Conservation (phyloP, 2,329 filamentous ascomycete genomes). For the Arthrobotrys conoides region DNA sequence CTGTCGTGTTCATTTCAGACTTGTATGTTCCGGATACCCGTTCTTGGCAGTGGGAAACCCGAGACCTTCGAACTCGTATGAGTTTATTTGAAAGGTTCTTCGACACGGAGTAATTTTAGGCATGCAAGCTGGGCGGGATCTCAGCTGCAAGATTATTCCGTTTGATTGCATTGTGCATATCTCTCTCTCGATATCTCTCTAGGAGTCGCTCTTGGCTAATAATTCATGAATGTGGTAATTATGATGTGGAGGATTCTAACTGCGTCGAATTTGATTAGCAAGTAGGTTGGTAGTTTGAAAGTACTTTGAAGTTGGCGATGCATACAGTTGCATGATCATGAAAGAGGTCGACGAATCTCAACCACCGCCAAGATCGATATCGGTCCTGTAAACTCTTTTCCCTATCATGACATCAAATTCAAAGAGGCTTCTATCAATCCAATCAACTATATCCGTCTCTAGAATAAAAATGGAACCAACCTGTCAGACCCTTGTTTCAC, state of each 20-base stretch:
- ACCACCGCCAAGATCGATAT: slow-evolving; percentile 13
- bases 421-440: neutral
- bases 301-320: neutral
- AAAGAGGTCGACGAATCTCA: slow-evolving; percentile 18
- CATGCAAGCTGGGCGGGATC: neutral
- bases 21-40: slow-evolving; percentile 10
- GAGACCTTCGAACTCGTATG: neutral
- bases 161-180: slow-evolving; percentile 22
- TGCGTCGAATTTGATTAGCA: neutral
- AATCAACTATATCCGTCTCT: neutral
- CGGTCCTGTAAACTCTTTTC: too few species aligned
- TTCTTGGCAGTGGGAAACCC: slow-evolving; percentile 22
- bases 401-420: neutral
- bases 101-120: slow-evolving; percentile 1
- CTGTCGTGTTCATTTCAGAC: slow-evolving; percentile 14
- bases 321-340: slow-evolving; percentile 8
- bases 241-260: slow-evolving; percentile 7
- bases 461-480: slow-evolving; percentile 10
- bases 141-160: slow-evolving; percentile 1
- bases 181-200: neutral
- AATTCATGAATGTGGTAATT: neutral
- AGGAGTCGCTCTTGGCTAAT: slow-evolving; percentile 6
- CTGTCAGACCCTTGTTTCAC: slow-evolving; percentile 39
- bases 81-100: neutral
- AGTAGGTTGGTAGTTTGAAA: too few species aligned